A percentile compares a stretch with the other conserved stretches of the same genome.
Evolutionary conservation across 2,329 filamentous ascomycete genomes (phyloP).

Genomic region (Talaromyces sp.): DNA sequence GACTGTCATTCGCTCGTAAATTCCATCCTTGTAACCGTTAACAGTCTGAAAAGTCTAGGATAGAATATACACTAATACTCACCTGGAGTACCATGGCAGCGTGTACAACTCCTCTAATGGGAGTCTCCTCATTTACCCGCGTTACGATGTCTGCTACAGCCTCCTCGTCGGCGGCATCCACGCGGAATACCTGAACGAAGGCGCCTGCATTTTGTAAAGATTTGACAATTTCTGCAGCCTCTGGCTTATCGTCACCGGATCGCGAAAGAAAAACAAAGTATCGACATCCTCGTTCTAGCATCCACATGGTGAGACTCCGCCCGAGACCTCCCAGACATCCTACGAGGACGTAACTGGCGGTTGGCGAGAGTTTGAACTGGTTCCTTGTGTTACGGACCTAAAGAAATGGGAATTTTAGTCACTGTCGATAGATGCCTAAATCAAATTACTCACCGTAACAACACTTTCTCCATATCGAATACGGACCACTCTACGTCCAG

Average conservation of each 20-base stretch:
- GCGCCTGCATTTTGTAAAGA: constrained; percentile 16
- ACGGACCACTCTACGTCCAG: too few species aligned
- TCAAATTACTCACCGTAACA: too few species aligned
- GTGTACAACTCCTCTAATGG: constrained; percentile 24
- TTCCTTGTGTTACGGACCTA: too few species aligned
- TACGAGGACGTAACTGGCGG: constrained; percentile 20
- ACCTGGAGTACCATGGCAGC: constrained; percentile 23
- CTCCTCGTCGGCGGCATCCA: constrained; percentile 31
- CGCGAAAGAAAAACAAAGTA: constrained; percentile 52
- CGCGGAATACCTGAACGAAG: constrained; percentile 19
- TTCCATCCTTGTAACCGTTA: background rate
- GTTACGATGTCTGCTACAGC: constrained; percentile 12
- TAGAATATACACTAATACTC: background rate
- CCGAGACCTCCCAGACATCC: constrained; percentile 27
- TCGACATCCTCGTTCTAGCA: constrained; percentile 47
- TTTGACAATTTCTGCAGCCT: constrained; percentile 12
- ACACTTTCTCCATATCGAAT: too few species aligned
- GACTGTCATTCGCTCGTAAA: background rate
- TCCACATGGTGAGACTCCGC: constrained; percentile 29
- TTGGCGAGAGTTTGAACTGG: background rate
- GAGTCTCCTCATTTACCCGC: constrained; percentile 7
- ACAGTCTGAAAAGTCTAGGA: background rate
- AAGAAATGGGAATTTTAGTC: too few species aligned
- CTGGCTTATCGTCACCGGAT: constrained; percentile 19
- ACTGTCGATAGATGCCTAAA: too few species aligned